Percentiles rank a stretch among this genome's conserved stretches.
These are phyloP conservation scores for Nowakowskiella sp. DNA, from an alignment of 192 early-diverging fungal species.

Conservation along the genomic window DNA sequence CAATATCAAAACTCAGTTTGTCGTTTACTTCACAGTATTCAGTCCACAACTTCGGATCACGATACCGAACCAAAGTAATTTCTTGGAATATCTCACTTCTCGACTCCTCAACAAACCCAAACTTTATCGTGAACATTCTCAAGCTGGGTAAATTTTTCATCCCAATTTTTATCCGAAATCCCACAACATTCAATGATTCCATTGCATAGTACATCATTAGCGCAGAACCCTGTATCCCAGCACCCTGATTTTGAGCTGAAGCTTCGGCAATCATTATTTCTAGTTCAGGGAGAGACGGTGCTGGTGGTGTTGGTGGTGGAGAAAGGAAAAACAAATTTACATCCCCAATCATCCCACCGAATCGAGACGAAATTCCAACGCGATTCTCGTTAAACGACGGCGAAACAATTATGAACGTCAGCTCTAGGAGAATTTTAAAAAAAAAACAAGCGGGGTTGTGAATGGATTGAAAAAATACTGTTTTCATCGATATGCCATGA, in stretches of 20 bases:
- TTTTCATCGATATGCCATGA: conserved; percentile 80
- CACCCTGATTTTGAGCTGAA: conserved; percentile 37
- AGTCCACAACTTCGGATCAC: too few relatives aligned
- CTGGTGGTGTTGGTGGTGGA: conserved; percentile 70
- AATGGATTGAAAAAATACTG: conserved; percentile 34
- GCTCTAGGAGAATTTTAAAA: not conserved
- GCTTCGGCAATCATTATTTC: conserved; percentile 86
- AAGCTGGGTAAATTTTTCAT: conserved; percentile 52
- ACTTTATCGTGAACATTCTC: conserved; percentile 45
- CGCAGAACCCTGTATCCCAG: conserved; percentile 44
- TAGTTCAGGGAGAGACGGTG: conserved; percentile 62
- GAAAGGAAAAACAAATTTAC: conserved; percentile 93
- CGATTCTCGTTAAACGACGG: conserved; percentile 12
- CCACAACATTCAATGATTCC: conserved; percentile 34
- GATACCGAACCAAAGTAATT: conserved; percentile 47
- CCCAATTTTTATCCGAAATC: conserved; percentile 60
- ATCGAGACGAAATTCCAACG: conserved; percentile 10
- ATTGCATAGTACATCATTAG: conserved; percentile 61
- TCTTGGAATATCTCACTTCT: conserved; percentile 59
- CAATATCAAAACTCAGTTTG: too few relatives aligned
- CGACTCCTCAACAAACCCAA: conserved; percentile 48
- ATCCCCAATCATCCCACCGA: conserved; percentile 80
- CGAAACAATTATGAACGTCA: conserved; percentile 25
- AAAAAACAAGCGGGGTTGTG: not conserved
- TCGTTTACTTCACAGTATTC: too few relatives aligned